Conservation (phyloP, 192 early-diverging fungal species). For the Umbelopsis isabellina region DNA sequence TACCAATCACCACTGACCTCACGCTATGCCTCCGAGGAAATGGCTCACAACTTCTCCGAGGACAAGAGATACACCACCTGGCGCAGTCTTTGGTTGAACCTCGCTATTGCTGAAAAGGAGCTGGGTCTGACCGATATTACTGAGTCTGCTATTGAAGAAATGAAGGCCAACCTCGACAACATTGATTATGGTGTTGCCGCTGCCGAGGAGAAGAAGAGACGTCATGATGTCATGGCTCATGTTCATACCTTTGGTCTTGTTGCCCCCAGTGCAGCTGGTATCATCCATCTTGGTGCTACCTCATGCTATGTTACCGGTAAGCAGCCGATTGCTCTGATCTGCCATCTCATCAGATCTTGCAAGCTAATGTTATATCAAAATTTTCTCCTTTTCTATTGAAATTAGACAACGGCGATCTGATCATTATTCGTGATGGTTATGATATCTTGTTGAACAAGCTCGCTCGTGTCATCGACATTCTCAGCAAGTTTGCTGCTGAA, state of each 20-base stretch:
- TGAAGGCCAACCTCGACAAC: constrained; percentile 83
- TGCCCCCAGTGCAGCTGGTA: constrained; percentile 84
- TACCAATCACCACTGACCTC: constrained; percentile 97
- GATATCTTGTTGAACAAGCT: constrained; percentile 92
- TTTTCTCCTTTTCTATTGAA: not conserved
- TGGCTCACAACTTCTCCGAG: constrained; percentile 95
- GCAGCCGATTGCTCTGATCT: not conserved
- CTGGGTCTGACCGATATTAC: constrained; percentile 90
- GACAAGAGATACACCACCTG: constrained; percentile 96
- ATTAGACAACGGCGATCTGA: constrained; percentile 95
- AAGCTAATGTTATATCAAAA: not conserved
- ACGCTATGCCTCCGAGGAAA: constrained; percentile 95
- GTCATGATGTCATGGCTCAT: constrained; percentile 99
- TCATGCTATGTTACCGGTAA: constrained; percentile 94
- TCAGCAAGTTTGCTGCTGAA: constrained; percentile 77
- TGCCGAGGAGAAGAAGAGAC: constrained; percentile 88
- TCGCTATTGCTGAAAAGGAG: constrained; percentile 91
- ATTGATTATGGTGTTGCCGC: constrained; percentile 92
- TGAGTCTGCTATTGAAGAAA: constrained; percentile 83
- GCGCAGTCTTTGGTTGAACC: constrained; percentile 93
- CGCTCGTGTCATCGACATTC: constrained; percentile 76
- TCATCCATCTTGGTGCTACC: constrained; percentile 98
- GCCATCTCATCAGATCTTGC: not conserved
- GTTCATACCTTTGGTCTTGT: constrained; percentile 93
- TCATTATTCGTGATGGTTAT: constrained; percentile 93